These are phyloP conservation scores for Yamadazyma epiphylla DNA, from an alignment of 1,139 yeast species.

Conservation along the genomic window DNA sequence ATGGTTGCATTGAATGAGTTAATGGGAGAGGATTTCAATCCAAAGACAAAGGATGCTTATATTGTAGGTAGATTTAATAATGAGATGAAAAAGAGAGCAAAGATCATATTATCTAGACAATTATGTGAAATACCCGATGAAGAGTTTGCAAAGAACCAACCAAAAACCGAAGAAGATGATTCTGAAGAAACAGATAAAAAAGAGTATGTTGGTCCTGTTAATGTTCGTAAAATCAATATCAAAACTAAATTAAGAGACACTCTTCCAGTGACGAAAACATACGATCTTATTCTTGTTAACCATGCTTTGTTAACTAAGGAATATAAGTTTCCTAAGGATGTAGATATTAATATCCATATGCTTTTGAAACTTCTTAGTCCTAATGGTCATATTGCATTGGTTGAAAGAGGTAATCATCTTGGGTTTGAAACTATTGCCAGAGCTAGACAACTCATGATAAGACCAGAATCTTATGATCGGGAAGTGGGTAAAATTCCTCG, in stretches of 20 bases:
- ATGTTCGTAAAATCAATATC: conserved; percentile 50
- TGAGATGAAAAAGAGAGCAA: conserved; percentile 80
- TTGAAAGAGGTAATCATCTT: conserved; percentile 86
- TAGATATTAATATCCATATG: conserved; percentile 65
- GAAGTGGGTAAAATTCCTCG: conserved; percentile 69
- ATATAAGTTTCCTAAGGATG: conserved; percentile 62
- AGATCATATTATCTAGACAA: conserved; percentile 70
- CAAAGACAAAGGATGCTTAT: conserved; percentile 66
- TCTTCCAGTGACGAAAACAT: conserved; percentile 46
- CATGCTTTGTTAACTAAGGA: conserved; percentile 69
- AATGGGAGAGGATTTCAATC: conserved; percentile 60
- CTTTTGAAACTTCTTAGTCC: conserved; percentile 64
- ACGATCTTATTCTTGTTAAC: conserved; percentile 82
- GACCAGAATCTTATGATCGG: conserved; percentile 65
- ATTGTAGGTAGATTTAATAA: conserved; percentile 58
- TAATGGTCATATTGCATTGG: conserved; percentile 69
- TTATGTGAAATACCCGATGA: conserved; percentile 40
- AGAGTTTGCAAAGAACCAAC: conserved; percentile 13
- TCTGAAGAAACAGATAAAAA: conserved; percentile 16
- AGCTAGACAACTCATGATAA: conserved; percentile 81
- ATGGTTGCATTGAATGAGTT: conserved; percentile 83
- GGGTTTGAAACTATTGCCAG: conserved; percentile 89
- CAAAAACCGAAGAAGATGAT: conserved; percentile 11
- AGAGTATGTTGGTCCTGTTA: conserved; percentile 52
- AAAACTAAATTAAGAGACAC: conserved; percentile 51